Conservation (phyloP, 306 rosid species). For the Arachis hypogaea region DNA sequence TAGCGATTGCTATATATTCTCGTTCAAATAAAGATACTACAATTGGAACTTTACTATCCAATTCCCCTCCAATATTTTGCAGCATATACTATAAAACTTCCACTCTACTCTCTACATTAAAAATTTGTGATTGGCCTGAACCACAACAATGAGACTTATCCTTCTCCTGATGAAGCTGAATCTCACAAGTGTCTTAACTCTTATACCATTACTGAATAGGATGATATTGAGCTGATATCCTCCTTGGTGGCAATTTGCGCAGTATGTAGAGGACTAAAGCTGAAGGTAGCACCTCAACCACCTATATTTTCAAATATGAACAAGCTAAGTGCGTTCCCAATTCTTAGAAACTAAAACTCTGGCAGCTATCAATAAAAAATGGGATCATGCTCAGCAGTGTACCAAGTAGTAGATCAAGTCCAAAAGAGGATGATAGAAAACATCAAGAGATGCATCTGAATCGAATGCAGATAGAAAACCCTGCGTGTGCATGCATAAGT, state of each 20-base stretch:
- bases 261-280: slow-evolving; percentile 89
- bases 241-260: slow-evolving; percentile 92
- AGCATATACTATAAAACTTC: background rate
- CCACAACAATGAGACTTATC: slow-evolving; percentile 9
- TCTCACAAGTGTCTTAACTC: slow-evolving; percentile 38
- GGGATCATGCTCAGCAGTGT: slow-evolving; percentile 37
- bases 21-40: too few species aligned
- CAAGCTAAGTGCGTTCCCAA: background rate
- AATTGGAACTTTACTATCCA: too few species aligned
- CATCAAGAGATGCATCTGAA: slow-evolving; percentile 79
- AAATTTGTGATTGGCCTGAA: slow-evolving; percentile 13
- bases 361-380: slow-evolving; percentile 5
- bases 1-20: too few species aligned
- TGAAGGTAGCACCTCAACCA: slow-evolving; percentile 94
- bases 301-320: slow-evolving; percentile 50
- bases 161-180: slow-evolving; percentile 43
- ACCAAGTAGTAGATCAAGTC: slow-evolving; percentile 82
- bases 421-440: slow-evolving; percentile 58
- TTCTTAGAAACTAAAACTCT: slow-evolving; percentile 1
- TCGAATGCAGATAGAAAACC: slow-evolving; percentile 77
- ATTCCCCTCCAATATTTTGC: background rate
- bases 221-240: slow-evolving; percentile 91
- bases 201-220: slow-evolving; percentile 49
- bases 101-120: too few species aligned
- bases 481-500: slow-evolving; percentile 52